Evolutionary conservation across 345 rosid genomes (phyloP).

Genomic region (Tarenaya hassleriana): DNA sequence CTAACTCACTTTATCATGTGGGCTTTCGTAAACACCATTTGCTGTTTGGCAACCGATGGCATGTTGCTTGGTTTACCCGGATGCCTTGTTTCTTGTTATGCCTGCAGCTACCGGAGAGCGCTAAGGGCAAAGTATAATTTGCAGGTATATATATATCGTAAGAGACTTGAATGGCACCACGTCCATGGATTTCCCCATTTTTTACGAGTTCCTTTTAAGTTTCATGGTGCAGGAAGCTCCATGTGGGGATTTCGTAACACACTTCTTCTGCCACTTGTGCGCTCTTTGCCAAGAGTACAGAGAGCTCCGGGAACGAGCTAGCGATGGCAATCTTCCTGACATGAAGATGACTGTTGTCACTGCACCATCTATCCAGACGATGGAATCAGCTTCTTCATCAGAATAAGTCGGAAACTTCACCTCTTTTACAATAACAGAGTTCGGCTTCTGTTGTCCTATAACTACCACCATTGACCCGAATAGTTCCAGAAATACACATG

Average conservation of each 20-base stretch:
- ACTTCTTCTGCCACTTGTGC: constrained; percentile 85
- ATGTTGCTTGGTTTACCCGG: constrained; percentile 75
- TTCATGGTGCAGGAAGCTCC: constrained; percentile 71
- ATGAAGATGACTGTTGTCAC: constrained; percentile 42
- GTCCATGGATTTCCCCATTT: not conserved
- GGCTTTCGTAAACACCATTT: constrained; percentile 55
- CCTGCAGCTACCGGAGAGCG: constrained; percentile 69
- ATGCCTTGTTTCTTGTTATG: constrained; percentile 76
- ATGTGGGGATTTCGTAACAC: constrained; percentile 74
- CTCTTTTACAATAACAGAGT: constrained; percentile 5
- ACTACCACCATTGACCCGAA: no score
- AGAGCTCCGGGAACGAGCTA: constrained; percentile 60
- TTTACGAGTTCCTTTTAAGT: not conserved
- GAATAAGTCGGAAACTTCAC: no score
- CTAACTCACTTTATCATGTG: constrained; percentile 64
- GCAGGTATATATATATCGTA: constrained; percentile 40
- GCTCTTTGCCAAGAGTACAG: constrained; percentile 90
- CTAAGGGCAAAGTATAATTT: constrained; percentile 63
- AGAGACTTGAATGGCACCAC: not conserved
- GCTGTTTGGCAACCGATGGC: constrained; percentile 71
- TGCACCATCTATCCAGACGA: constrained; percentile 53
- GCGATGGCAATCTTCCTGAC: constrained; percentile 31
- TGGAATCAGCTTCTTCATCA: constrained; percentile 37
- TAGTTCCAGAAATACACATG: no score
- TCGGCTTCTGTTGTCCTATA: not conserved